Percentiles rank a stretch among this genome's conserved stretches.
Evolutionary conservation across 305 asterid species (phyloP).

Genomic region (Fraxinus dipetala): DNA sequence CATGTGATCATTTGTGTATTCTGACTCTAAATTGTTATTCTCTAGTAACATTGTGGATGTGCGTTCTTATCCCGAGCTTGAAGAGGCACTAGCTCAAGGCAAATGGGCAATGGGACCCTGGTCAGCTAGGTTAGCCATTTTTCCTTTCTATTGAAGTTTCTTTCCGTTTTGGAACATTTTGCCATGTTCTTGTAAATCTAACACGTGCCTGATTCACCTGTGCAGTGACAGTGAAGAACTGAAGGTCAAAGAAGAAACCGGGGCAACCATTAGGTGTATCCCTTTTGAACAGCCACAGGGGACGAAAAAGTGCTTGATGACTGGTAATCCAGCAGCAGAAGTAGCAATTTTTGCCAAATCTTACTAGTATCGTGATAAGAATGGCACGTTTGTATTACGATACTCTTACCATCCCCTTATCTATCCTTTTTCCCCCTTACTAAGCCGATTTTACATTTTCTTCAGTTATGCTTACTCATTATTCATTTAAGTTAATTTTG

Average conservation of each 20-base stretch:
- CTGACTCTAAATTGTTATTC: conserved; percentile 19
- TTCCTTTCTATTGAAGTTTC: background rate
- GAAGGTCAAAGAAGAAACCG: conserved; percentile 90
- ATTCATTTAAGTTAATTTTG: conserved; percentile 3
- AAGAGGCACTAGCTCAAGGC: conserved; percentile 84
- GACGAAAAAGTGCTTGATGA: conserved; percentile 75
- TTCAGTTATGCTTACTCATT: background rate
- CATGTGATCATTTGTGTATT: conserved; percentile 23
- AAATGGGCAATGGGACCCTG: conserved; percentile 99
- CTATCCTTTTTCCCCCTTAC: background rate
- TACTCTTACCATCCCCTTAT: background rate
- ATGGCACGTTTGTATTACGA: background rate
- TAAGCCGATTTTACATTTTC: background rate
- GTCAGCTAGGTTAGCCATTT: conserved; percentile 74
- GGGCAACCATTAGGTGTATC: conserved; percentile 90
- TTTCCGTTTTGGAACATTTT: background rate
- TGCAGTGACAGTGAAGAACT: conserved; percentile 70
- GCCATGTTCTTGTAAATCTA: background rate
- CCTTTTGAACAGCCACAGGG: conserved; percentile 89
- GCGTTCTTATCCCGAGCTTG: conserved; percentile 77
- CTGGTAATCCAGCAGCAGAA: conserved; percentile 79
- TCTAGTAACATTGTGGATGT: conserved; percentile 86
- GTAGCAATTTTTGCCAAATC: conserved; percentile 95
- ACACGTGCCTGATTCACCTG: background rate
- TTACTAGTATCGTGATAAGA: conserved; percentile 39